Evolutionary conservation across 345 rosid species (phyloP), one percentile per base, ranked within the genome.

Genomic region (Brassica incana): DNA sequence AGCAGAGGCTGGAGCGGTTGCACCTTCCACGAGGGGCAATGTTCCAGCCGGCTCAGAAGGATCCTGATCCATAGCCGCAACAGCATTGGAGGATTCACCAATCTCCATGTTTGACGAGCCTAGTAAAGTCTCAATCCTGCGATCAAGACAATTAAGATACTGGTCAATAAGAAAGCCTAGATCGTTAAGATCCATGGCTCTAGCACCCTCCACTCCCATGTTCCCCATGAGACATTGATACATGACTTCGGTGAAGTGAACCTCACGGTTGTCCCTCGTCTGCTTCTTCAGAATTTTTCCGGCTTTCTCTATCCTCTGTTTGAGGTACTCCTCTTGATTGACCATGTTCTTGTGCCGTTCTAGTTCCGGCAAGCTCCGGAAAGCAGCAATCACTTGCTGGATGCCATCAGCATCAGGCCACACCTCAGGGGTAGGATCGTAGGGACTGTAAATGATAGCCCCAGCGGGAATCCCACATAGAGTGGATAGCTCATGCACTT

Each of bases 241-340:
- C 83, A 84, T 84, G 58, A 78, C 81, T 5, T 78, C 67, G 3
- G 79, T 78, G 63, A 84, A 58, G 74, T 81, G 77, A 18, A 54
- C 5, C 45, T 78, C 83, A 0, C 65, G n/a, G 5, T 69, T 81
- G 1, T 76, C 81, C 20, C 65, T 76, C 52, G n/a, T 52, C 36
- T 72, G 74, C 45, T 35, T 78, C 35, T 23, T 58, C 4, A 77
- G 50, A 12, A 12, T 6, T 60, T 62, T 1, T 69, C 33, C 0
- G 29, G 23, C 52, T 60, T 82, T 84, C 0, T 38, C 7, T 18
- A 82, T 79, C 65, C 83, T 64, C 10, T 79, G 61, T 18, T 18
- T 6, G 36, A 82, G 20, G 33, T 76, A 82, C 3, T 65, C 61
- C 73, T 78, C 79, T n/a, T 82, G 81, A 63, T 82, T 72, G 52